These are phyloP conservation scores for Petunia secreta DNA, from an alignment of 257 asterid genomes.

Conservation along the genomic window DNA sequence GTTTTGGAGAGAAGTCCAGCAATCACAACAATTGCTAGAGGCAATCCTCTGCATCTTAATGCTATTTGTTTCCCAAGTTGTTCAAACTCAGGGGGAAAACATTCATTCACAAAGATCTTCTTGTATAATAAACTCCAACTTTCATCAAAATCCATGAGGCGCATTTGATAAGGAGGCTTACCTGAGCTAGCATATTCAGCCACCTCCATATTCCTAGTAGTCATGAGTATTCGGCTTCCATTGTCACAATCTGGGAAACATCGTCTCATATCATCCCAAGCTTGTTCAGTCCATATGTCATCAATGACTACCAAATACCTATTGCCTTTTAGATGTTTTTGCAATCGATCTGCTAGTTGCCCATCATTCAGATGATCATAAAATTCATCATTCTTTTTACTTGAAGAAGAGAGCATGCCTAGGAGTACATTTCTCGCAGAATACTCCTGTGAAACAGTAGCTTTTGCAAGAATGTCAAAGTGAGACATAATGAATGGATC, in stretches of 20 bases:
- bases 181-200: background rate
- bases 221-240: constrained; percentile 29
- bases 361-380: background rate
- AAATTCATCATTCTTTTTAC: background rate
- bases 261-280: constrained; percentile 5
- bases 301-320: constrained; percentile 31
- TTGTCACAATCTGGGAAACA: constrained; percentile 23
- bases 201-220: constrained; percentile 23
- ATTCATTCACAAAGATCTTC: background rate
- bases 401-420: constrained; percentile 10
- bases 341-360: background rate
- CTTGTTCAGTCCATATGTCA: constrained; percentile 16
- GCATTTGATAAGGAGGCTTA: constrained; percentile 1
- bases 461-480: constrained; percentile 25
- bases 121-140: constrained; percentile 21
- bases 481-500: background rate
- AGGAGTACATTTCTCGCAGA: constrained; percentile 15
- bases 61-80: constrained; percentile 18
- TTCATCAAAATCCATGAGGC: constrained; percentile 14
- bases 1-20: constrained; percentile 19
- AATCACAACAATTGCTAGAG: background rate
- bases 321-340: background rate
- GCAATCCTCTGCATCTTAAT: constrained; percentile 22
- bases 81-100: constrained; percentile 13
- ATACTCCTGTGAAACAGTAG: background rate